These are phyloP conservation scores for Solanum arcanum DNA, from an alignment of 257 asterid genomes.

Conservation along the genomic window DNA sequence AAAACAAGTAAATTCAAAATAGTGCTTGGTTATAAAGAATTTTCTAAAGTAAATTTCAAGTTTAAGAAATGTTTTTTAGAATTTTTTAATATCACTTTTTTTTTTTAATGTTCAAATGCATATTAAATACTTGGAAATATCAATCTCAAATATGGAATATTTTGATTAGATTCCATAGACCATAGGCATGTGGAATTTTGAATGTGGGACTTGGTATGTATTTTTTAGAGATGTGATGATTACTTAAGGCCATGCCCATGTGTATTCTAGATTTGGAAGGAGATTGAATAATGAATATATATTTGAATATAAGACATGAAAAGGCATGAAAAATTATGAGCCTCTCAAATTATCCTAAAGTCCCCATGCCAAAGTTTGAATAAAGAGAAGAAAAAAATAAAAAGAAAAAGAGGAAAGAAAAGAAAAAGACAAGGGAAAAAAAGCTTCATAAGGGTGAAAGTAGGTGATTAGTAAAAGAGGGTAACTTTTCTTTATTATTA, in stretches of 20 bases:
- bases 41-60: not conserved
- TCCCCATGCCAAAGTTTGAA: not conserved
- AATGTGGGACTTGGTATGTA: slow-evolving; percentile 5
- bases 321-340: not conserved
- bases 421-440: not conserved
- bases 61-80: not conserved
- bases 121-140: not conserved
- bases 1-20: not conserved
- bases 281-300: not conserved
- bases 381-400: no score
- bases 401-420: not conserved
- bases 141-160: not conserved
- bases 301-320: not conserved
- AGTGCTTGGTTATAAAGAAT: not conserved
- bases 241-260: slow-evolving; percentile 12
- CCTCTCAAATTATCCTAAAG: not conserved
- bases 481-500: not conserved
- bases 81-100: not conserved
- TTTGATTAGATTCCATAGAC: slow-evolving; percentile 23
- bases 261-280: slow-evolving; percentile 7
- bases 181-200: slow-evolving; percentile 14
- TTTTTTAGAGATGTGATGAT: slow-evolving; percentile 16
- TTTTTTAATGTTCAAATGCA: not conserved
- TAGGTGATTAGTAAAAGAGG: not conserved
- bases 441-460: not conserved